phyloP scores from a whole-genome alignment of 2,329 filamentous ascomycete genomes.

The Trichoderma asperellum region DNA sequence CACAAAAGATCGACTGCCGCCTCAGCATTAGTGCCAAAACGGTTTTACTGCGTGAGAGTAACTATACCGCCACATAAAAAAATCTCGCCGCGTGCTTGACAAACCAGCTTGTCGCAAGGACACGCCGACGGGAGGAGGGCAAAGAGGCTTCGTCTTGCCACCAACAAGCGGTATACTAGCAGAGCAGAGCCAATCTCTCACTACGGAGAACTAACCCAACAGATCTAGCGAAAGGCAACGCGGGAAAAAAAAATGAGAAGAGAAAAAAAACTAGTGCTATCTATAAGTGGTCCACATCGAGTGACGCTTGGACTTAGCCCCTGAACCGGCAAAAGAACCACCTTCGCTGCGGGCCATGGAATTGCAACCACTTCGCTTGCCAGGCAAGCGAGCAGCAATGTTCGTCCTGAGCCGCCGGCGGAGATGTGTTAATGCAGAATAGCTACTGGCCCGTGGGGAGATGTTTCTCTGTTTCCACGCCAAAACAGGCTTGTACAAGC shows the following conservation, averaged over 20 bases:
- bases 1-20: conserved; percentile 19
- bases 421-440: conserved; percentile 9
- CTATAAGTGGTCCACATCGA: conserved; percentile 13
- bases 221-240: conserved; percentile 13
- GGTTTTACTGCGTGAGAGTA: not conserved
- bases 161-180: conserved; percentile 17
- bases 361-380: conserved; percentile 27
- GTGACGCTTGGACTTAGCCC: conserved; percentile 22
- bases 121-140: not conserved
- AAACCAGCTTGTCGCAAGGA: not conserved
- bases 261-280: conserved; percentile 8
- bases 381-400: conserved; percentile 8
- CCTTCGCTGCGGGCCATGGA: conserved; percentile 7
- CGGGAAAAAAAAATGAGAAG: not conserved
- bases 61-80: conserved; percentile 17
- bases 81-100: not conserved
- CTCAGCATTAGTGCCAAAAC: conserved; percentile 10
- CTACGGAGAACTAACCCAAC: not conserved
- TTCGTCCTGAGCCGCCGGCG: conserved; percentile 2
- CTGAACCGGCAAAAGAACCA: conserved; percentile 25
- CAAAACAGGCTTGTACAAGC: not conserved
- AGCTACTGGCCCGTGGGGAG: conserved; percentile 4
- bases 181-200: conserved; percentile 10
- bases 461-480: conserved; percentile 21
- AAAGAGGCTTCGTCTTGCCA: not conserved